Percentiles rank a stretch among this genome's conserved stretches.
phyloP scores from a whole-genome alignment of 2,329 filamentous ascomycete genomes.

The Colletotrichum gloeosporioides region DNA sequence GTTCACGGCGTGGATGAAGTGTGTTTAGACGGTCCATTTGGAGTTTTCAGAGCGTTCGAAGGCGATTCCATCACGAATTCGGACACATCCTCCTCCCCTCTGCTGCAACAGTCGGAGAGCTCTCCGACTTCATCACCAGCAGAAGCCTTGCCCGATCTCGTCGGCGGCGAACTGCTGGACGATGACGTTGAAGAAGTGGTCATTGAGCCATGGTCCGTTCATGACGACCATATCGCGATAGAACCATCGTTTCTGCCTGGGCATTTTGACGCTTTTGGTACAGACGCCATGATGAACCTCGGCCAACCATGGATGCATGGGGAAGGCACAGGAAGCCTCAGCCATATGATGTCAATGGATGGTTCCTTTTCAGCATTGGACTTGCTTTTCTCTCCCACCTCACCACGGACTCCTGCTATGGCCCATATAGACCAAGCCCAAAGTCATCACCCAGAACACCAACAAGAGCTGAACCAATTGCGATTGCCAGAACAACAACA shows the following conservation, averaged over 20 bases:
- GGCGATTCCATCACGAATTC: neutral
- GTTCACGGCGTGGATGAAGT: neutral
- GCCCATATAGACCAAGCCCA: neutral
- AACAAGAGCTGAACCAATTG: neutral
- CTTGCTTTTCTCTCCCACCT: neutral
- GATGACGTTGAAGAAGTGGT: neutral
- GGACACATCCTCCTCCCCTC: neutral
- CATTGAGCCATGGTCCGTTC: neutral
- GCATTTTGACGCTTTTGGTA: neutral
- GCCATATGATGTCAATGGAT: neutral
- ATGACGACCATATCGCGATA: neutral
- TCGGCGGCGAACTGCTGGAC: neutral
- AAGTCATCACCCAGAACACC: neutral
- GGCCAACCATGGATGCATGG: neutral
- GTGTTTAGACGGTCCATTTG: conserved; percentile 15
- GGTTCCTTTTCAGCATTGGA: neutral
- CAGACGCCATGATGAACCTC: neutral
- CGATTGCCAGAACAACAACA: neutral
- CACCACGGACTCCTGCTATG: neutral
- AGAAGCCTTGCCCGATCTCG: neutral
- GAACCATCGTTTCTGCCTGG: neutral
- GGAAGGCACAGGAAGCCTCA: neutral
- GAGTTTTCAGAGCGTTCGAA: conserved; percentile 17
- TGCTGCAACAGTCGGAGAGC: neutral
- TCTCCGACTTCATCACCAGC: neutral